A percentile compares a stretch with the other conserved stretches of the same genome.
These are phyloP conservation scores for Drechslera avenae DNA, from an alignment of 2,329 filamentous ascomycete species.

Conservation along the genomic window DNA sequence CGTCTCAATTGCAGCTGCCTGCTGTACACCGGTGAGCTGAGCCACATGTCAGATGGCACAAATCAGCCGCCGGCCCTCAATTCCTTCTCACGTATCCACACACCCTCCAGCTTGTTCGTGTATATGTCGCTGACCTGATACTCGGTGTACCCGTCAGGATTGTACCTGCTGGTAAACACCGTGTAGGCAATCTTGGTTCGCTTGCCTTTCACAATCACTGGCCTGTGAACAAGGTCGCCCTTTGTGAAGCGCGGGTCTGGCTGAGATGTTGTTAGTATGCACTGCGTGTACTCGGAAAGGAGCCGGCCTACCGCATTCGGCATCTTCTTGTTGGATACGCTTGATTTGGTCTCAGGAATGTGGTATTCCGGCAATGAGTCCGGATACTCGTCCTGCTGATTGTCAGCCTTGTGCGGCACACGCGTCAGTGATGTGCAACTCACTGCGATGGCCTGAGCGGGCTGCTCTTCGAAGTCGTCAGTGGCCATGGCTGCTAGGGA, in stretches of 20 bases:
- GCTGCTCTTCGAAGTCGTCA: constrained; percentile 25
- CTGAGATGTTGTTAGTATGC: constrained; percentile 20
- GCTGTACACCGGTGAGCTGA: constrained; percentile 23
- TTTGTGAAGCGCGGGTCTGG: constrained; percentile 30
- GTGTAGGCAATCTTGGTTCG: constrained; percentile 31
- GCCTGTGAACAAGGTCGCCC: constrained; percentile 36
- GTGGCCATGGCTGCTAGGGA: constrained; percentile 25
- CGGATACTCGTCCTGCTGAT: constrained; percentile 23
- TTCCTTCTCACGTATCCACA: constrained; percentile 39
- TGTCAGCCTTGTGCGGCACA: constrained; percentile 32
- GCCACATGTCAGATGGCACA: constrained; percentile 24
- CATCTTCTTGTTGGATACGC: constrained; percentile 24
- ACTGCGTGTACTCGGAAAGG: background rate
- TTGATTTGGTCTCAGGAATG: constrained; percentile 32
- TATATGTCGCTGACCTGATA: constrained; percentile 34
- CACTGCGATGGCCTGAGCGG: constrained; percentile 22
- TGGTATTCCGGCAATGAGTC: constrained; percentile 16
- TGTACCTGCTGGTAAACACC: constrained; percentile 17
- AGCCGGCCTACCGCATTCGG: constrained; percentile 20
- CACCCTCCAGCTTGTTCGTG: constrained; percentile 21
- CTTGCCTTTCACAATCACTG: constrained; percentile 21
- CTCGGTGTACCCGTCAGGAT: constrained; percentile 25
- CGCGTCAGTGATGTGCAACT: constrained; percentile 17
- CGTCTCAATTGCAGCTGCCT: constrained; percentile 14
- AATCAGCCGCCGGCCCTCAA: constrained; percentile 26